Conservation (phyloP, 495 filamentous ascomycete genomes). For the Daldinia vernicosa region DNA sequence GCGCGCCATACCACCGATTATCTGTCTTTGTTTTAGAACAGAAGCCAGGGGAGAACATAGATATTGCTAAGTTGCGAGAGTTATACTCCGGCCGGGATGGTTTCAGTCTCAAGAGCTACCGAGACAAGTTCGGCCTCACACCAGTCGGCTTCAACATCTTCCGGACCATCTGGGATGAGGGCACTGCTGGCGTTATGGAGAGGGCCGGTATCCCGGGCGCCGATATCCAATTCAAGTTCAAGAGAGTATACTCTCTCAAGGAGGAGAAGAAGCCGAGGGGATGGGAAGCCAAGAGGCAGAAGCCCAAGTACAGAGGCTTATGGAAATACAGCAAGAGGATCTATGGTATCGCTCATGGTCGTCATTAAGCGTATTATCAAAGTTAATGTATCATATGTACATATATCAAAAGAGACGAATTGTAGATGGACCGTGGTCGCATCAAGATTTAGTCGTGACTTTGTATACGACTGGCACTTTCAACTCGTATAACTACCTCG, state of each 20-base stretch:
- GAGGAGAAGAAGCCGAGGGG: conserved; percentile 59
- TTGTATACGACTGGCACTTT: background rate
- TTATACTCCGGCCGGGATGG: conserved; percentile 63
- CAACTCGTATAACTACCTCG: background rate
- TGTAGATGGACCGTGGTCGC: conserved; percentile 12
- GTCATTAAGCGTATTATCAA: conserved; percentile 32
- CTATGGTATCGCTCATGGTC: conserved; percentile 36
- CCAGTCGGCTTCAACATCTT: conserved; percentile 88
- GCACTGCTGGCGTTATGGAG: conserved; percentile 85
- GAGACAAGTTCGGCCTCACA: conserved; percentile 70
- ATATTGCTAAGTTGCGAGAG: conserved; percentile 66
- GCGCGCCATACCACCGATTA: conserved; percentile 88
- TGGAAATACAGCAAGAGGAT: conserved; percentile 64
- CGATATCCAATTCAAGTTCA: conserved; percentile 84
- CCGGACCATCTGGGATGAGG: conserved; percentile 87
- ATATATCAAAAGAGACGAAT: conserved; percentile 34
- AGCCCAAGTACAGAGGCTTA: conserved; percentile 62
- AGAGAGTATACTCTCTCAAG: conserved; percentile 65
- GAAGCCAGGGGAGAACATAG: conserved; percentile 65
- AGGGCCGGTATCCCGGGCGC: conserved; percentile 75
- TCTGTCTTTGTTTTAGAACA: conserved; percentile 86
- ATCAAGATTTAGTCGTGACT: background rate
- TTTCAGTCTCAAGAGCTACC: conserved; percentile 77
- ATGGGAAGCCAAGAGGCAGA: conserved; percentile 66
- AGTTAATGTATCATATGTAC: conserved; percentile 37